Conservation (phyloP, 768 basidiomycete genomes). For the Sporobolomyces phaffii region DNA sequence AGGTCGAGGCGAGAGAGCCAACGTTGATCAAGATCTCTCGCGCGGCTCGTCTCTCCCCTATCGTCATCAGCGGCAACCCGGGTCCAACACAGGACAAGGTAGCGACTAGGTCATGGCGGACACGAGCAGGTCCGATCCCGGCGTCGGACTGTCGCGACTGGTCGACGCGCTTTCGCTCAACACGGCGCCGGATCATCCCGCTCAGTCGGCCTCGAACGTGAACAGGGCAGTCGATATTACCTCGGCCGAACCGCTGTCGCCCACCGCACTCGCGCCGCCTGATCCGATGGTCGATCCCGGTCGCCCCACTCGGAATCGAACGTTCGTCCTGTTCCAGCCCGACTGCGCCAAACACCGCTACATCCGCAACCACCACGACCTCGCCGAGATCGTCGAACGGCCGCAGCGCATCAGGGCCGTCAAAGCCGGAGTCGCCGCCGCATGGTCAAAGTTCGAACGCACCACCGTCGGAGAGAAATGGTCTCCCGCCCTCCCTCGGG, state of each 20-base stretch:
- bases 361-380: conserved; percentile 64
- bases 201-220: background rate
- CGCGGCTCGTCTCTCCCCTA: no score
- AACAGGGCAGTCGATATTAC: no score
- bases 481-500: background rate
- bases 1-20: no score
- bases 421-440: conserved; percentile 71
- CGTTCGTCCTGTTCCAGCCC: conserved; percentile 32
- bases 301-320: background rate
- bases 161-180: conserved; percentile 4
- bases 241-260: no score
- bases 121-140: no score
- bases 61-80: no score
- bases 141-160: background rate
- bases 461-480: conserved; percentile 51
- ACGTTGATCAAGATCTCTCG: no score
- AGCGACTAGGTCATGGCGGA: no score
- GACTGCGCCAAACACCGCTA: conserved; percentile 41
- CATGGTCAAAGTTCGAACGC: conserved; percentile 60
- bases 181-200: no score
- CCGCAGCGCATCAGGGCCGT: conserved; percentile 84
- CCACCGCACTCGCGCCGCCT: background rate
- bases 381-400: conserved; percentile 74
- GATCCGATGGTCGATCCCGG: background rate
- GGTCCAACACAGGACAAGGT: no score